These are phyloP conservation scores for Xylariaceae sp. DNA, from an alignment of 2,329 filamentous ascomycete species.

Conservation along the genomic window DNA sequence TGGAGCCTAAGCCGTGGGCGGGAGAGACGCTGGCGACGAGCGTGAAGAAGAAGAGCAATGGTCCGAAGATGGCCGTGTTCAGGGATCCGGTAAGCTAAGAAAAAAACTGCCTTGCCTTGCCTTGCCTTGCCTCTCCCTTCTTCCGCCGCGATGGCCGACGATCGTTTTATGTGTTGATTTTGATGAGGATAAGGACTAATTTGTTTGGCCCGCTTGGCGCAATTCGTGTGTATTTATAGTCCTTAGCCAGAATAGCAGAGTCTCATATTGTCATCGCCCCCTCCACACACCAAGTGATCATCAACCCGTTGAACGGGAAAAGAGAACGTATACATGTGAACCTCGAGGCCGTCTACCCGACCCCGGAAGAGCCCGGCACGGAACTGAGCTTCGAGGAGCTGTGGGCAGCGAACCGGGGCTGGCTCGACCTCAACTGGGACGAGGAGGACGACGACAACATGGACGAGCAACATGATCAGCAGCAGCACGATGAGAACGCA, in stretches of 20 bases:
- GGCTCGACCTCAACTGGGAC: conserved; percentile 55
- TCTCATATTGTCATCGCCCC: conserved; percentile 63
- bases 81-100: conserved; percentile 81
- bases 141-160: conserved; percentile 43
- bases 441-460: conserved; percentile 34
- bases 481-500: conserved; percentile 18
- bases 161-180: no score
- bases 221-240: conserved; percentile 47
- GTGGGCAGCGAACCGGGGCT: conserved; percentile 70
- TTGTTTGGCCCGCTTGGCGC: conserved; percentile 40
- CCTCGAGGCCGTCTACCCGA: conserved; percentile 78
- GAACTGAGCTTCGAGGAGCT: conserved; percentile 92
- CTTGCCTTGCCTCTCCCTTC: conserved; percentile 21
- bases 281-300: conserved; percentile 68
- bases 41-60: conserved; percentile 73
- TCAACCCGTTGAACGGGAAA: conserved; percentile 78
- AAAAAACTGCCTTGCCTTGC: background rate
- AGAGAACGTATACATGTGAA: conserved; percentile 84
- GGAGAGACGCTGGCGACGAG: conserved; percentile 86
- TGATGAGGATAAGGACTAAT: conserved; percentile 98
- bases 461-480: conserved; percentile 17
- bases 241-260: conserved; percentile 54
- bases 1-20: conserved; percentile 83
- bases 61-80: conserved; percentile 84
- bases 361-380: conserved; percentile 60